A percentile compares a stretch with the other conserved stretches of the same genome.
Evolutionary conservation across 2,329 filamentous ascomycete species (phyloP).

Genomic region (Paraphoma chrysanthemicola): DNA sequence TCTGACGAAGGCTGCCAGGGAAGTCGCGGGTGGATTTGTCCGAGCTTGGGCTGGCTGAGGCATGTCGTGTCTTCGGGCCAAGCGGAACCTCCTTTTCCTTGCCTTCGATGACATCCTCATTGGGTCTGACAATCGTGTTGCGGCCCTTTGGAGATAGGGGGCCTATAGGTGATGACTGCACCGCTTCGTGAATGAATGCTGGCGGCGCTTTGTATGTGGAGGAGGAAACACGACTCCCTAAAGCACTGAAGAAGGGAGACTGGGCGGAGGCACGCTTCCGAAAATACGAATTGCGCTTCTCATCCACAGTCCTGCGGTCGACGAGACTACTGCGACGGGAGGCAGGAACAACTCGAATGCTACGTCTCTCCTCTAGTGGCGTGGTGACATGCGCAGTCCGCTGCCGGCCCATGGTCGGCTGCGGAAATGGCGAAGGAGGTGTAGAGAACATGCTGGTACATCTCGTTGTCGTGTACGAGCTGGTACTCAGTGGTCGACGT

Average conservation of each 20-base stretch:
- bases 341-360: constrained; percentile 48
- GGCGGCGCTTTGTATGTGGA: constrained; percentile 36
- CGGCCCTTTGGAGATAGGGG: constrained; percentile 11
- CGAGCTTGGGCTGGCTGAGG: constrained; percentile 14
- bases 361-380: constrained; percentile 44
- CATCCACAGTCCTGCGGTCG: constrained; percentile 48
- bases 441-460: constrained; percentile 51
- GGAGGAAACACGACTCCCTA: constrained; percentile 39
- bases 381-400: constrained; percentile 34
- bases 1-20: constrained; percentile 34
- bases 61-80: constrained; percentile 14
- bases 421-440: constrained; percentile 47
- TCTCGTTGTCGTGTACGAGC: constrained; percentile 45
- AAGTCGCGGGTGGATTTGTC: constrained; percentile 16
- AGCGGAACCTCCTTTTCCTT: constrained; percentile 19
- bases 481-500: constrained; percentile 42
- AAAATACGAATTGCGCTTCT: constrained; percentile 53
- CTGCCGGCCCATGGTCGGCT: constrained; percentile 31
- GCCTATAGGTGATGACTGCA: constrained; percentile 7
- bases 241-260: constrained; percentile 49
- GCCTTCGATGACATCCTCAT: constrained; percentile 23
- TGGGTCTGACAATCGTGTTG: constrained; percentile 24
- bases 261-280: constrained; percentile 48
- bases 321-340: constrained; percentile 42
- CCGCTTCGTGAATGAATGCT: constrained; percentile 18